Evolutionary conservation across 768 basidiomycete species (phyloP).

Genomic region (Botryobasidium botryosum): DNA sequence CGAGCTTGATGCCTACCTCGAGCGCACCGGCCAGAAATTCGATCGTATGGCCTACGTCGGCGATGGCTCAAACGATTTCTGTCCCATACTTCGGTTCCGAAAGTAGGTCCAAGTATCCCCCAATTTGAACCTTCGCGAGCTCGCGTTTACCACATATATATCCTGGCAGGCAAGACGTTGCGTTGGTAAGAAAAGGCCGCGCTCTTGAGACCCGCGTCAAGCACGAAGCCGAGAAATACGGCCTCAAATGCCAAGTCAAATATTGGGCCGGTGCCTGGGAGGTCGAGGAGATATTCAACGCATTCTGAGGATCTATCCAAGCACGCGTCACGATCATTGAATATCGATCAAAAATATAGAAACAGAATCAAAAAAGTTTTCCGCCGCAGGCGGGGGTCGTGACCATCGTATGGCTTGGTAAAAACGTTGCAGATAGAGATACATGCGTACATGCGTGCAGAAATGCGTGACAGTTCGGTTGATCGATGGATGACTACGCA

Average conservation of each 20-base stretch:
- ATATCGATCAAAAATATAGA: too few relatives aligned
- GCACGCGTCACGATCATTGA: background rate
- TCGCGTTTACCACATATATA: background rate
- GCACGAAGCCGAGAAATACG: conserved; percentile 43
- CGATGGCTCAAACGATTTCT: conserved; percentile 92
- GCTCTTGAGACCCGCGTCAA: conserved; percentile 67
- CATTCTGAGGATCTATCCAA: background rate
- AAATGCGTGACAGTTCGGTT: too few relatives aligned
- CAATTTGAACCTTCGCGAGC: background rate
- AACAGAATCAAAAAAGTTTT: too few relatives aligned
- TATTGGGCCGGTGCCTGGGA: conserved; percentile 97
- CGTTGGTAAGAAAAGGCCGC: conserved; percentile 60
- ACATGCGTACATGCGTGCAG: too few relatives aligned
- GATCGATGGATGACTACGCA: too few relatives aligned
- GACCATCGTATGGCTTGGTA: too few relatives aligned
- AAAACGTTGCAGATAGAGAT: too few relatives aligned
- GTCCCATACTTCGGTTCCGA: conserved; percentile 69
- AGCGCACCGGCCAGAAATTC: conserved; percentile 38
- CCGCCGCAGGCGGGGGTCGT: too few relatives aligned
- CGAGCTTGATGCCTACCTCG: conserved; percentile 73
- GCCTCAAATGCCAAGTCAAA: conserved; percentile 53
- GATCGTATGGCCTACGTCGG: conserved; percentile 82
- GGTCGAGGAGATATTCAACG: conserved; percentile 63
- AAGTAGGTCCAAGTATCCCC: conserved; percentile 28
- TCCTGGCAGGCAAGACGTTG: conserved; percentile 65